Evolutionary conservation across 352 stramenopile species (phyloP), one percentile per base, ranked within the genome.

Genomic region (Phytophthora meadii): DNA sequence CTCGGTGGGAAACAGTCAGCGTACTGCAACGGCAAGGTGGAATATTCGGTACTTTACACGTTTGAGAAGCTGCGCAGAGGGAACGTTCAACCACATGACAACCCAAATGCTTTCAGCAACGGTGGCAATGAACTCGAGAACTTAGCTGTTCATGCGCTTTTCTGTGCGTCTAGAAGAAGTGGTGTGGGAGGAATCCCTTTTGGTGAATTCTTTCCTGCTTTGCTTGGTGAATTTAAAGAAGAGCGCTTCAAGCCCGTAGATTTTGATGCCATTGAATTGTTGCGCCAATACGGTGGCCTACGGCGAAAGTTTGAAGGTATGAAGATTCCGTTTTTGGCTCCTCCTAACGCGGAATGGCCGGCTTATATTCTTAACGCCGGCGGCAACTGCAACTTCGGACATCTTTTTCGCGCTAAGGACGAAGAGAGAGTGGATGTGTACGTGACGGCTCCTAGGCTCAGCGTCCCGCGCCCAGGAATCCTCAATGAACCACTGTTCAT

Each of bases 291-390:
- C 15, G 22, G 5, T 48, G 40, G 36, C 12, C 6, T 44, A 12
- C 1, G 7, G 4, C 9, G 17, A 8, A 9, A 14, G 0, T 39
- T 56, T 5, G 11, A 7, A 19, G 19, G 4, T 4, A 56, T 3
- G 37, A 47, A 8, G 34, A 41, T 61, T 32, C 60, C 60, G 9
- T 34, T 49, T 17, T 17, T 61, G n/a, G 51, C 42, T 22, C 51
- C 51, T 4, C 46, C 50, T 5, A 61, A 68, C 27, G 19, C 60
- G 8, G 5, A 41, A 45, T 68, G 60, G 51, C 50, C 51, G 8
- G 4, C n/a, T 10, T 51, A 12, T 27, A 46, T 68, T 52, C 24
- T 61, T 19, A 37, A 56, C 5, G 27, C 19, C 11, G 30, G 19
- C 11, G 17, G 28, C 12, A 25, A 44, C 1, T 61, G 60, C 60